A percentile compares a stretch with the other conserved stretches of the same genome.
Evolutionary conservation across 176 grass and related monocot species (phyloP).

Genomic region (Thinopyrum elongatum): DNA sequence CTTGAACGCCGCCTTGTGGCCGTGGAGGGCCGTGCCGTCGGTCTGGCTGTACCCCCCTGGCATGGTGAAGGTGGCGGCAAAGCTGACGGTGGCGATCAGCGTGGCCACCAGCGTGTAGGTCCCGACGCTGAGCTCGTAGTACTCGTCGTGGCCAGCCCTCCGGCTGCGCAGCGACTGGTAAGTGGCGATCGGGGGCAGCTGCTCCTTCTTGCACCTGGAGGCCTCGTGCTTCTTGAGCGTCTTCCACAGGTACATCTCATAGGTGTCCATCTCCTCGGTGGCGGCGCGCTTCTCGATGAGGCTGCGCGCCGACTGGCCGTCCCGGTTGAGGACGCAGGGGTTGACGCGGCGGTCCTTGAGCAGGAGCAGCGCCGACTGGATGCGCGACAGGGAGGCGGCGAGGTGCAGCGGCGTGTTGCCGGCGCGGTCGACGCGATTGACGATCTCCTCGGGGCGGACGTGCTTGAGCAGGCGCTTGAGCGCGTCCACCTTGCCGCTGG

Average conservation of each 20-base stretch:
- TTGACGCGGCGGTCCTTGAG: constrained; percentile 23
- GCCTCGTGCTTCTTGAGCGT: constrained; percentile 42
- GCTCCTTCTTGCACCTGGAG: constrained; percentile 30
- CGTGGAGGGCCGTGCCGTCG: constrained; percentile 21
- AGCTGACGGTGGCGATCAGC: constrained; percentile 44
- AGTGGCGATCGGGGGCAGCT: constrained; percentile 17
- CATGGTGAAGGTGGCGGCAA: constrained; percentile 44
- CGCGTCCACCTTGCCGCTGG: constrained; percentile 32
- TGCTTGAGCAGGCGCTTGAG: constrained; percentile 45
- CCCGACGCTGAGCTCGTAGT: constrained; percentile 35
- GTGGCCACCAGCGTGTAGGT: constrained; percentile 43
- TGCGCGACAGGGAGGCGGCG: constrained; percentile 27
- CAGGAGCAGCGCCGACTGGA: constrained; percentile 34
- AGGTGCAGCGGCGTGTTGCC: constrained; percentile 67
- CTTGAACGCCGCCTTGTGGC: constrained; percentile 20
- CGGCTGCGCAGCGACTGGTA: constrained; percentile 23
- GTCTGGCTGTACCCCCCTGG: constrained; percentile 30
- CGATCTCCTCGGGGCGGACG: constrained; percentile 32
- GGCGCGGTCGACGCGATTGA: constrained; percentile 29
- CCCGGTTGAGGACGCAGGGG: constrained; percentile 28
- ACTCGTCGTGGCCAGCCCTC: neutral
- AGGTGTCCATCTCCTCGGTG: constrained; percentile 20
- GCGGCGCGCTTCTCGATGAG: neutral
- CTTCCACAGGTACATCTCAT: constrained; percentile 39
- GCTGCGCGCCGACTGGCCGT: constrained; percentile 25